phyloP scores from a whole-genome alignment of 306 rosid species.

The Trichosanthes cucumerina region DNA sequence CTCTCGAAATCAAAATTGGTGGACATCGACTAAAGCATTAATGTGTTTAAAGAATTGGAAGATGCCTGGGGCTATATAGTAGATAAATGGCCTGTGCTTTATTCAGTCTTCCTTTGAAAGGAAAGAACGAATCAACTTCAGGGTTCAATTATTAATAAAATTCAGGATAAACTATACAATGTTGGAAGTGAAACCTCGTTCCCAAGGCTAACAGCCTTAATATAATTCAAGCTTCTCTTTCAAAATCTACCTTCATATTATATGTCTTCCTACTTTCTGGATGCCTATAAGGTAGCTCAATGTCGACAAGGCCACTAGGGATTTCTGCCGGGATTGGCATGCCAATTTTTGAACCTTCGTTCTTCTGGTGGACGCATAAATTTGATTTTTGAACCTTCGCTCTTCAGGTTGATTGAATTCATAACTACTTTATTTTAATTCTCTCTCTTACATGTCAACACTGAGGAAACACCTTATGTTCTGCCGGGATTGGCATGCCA shows the following conservation, averaged over 20 bases:
- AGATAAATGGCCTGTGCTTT: neutral
- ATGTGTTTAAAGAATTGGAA: neutral
- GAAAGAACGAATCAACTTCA: neutral
- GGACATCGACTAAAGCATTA: neutral
- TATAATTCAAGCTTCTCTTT: too few species aligned
- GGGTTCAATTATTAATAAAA: neutral
- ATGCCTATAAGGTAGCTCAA: neutral
- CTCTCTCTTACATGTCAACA: conserved; percentile 22
- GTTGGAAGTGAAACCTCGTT: neutral
- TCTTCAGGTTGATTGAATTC: neutral
- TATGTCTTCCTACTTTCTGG: neutral
- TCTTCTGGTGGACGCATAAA: too few species aligned
- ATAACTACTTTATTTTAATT: neutral
- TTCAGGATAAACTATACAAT: neutral
- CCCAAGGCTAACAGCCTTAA: neutral
- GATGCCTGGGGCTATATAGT: neutral
- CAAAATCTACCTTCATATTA: too few species aligned
- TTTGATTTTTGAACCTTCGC: neutral
- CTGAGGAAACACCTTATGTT: too few species aligned
- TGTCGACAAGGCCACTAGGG: neutral
- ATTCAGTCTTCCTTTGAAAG: neutral
- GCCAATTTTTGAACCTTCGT: too few species aligned
- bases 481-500: neutral
- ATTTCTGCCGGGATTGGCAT: neutral
- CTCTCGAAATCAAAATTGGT: neutral